These are phyloP conservation scores for Arthrobotrys megalospora DNA, from an alignment of 2,329 filamentous ascomycete genomes.

Conservation along the genomic window DNA sequence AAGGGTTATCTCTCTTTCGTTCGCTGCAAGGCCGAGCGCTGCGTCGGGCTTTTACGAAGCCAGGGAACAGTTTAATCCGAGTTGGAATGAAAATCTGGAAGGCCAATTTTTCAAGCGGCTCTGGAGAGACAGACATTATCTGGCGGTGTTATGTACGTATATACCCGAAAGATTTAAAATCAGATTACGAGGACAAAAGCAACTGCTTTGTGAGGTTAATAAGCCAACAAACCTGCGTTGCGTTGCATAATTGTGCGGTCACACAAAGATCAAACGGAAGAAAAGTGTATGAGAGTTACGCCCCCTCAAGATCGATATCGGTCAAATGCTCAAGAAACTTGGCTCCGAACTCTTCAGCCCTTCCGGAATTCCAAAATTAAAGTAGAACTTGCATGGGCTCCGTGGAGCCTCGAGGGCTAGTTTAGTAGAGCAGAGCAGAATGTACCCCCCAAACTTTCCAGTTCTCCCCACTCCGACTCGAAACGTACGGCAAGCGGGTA, in stretches of 20 bases:
- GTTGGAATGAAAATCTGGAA: slow-evolving; percentile 23
- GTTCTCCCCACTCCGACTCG: slow-evolving; percentile 5
- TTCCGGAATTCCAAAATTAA: slow-evolving; percentile 16
- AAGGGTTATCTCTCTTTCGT: slow-evolving; percentile 9
- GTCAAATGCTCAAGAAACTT: too few relatives aligned
- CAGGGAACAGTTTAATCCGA: slow-evolving; percentile 25
- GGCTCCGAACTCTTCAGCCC: slow-evolving; percentile 1
- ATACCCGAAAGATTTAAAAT: slow-evolving; percentile 6
- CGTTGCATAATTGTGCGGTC: slow-evolving; percentile 27
- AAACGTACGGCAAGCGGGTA: slow-evolving; percentile 32
- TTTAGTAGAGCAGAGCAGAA: background rate
- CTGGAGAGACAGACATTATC: slow-evolving; percentile 8
- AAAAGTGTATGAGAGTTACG: background rate
- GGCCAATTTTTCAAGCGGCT: background rate
- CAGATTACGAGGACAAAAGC: slow-evolving; percentile 29
- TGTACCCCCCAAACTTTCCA: slow-evolving; percentile 10
- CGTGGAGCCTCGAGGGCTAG: slow-evolving; percentile 15
- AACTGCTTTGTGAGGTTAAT: slow-evolving; percentile 1
- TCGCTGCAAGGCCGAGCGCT: slow-evolving; percentile 18
- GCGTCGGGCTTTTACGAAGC: slow-evolving; percentile 26
- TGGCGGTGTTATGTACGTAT: background rate
- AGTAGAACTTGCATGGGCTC: slow-evolving; percentile 19
- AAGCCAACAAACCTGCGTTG: slow-evolving; percentile 29
- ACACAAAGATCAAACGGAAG: slow-evolving; percentile 5
- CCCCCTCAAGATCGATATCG: background rate